Base-by-base conservation (phyloP, 176 grass and related monocot genomes). In the Echinochloa phyllopogon region DNA sequence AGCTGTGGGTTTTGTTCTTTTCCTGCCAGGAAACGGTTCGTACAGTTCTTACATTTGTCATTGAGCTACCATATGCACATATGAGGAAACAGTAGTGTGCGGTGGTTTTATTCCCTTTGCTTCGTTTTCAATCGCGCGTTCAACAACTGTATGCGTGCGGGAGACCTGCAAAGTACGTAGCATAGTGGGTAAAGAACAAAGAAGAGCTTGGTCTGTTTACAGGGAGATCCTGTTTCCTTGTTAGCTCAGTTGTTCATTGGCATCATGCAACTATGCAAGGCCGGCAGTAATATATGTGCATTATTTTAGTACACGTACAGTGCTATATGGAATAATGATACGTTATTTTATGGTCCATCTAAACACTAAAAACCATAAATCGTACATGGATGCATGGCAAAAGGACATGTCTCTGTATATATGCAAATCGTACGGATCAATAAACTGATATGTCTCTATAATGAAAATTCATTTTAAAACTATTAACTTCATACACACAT, bases 291-390 rank as follows among this genome's bases (percentile, higher is more conserved):
- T 21, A 1, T 24, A 16, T 24, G 50, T 40, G 57, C 21, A 15
- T 25, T 15, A 62, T 70, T 33, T 71, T 10, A 69, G 9, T 80
- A 13, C 18, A 13, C 18, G 5, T 18, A 55, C 27, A 27, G n/a
- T 24, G 7, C 6, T 13, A 65, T 11, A 75, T 42, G 5, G 62
- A 75, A 48, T 44, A 75, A 48, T 44, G 38, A 64, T 39, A 76
- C 20, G 45, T 82, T 77, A 89, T 90, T 77, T 77, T 69, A 90
- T 90, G 83, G 45, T 21, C 83, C 39, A 39, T 66, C n/a, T 23
- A 83, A 55, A 37, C 13, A 11, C 21, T 76, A 53, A 4, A 76
- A 76, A 16, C 37, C n/a, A 82, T 23, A 42, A 23, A 17, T 55
- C 13, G 43, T 65, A 65, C 25, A 36, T 38, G 12, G 33, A 76